Evolutionary conservation across 352 stramenopile species (phyloP).

Genomic region (Aphanomyces cochlioides): DNA sequence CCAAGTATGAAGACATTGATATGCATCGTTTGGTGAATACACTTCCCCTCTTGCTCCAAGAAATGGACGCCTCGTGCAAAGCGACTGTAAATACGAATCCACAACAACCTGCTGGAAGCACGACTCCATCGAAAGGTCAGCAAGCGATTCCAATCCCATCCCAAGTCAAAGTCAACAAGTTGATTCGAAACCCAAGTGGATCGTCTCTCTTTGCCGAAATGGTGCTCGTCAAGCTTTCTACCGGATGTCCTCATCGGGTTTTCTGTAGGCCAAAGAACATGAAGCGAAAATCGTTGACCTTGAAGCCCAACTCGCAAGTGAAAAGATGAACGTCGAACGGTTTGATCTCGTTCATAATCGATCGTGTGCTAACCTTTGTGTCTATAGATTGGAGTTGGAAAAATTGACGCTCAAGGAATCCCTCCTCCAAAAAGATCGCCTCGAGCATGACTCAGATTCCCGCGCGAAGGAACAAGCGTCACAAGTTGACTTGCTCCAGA

Average conservation of each 20-base stretch:
- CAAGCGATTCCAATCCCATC: constrained; percentile 6
- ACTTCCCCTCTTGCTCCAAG: constrained; percentile 22
- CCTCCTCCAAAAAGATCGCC: constrained; percentile 13
- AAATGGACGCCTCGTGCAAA: constrained; percentile 28
- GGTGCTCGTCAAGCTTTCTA: background rate
- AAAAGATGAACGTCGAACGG: constrained; percentile 31
- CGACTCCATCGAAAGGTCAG: background rate
- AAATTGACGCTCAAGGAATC: constrained; percentile 27
- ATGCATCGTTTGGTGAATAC: constrained; percentile 27
- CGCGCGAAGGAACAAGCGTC: constrained; percentile 9
- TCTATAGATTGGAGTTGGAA: constrained; percentile 20
- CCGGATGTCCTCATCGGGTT: background rate
- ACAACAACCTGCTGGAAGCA: background rate
- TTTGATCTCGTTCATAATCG: constrained; percentile 1
- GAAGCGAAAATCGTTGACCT: constrained; percentile 17
- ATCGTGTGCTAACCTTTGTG: background rate
- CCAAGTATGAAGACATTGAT: constrained; percentile 31
- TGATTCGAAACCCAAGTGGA: constrained; percentile 11
- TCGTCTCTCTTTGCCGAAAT: constrained; percentile 21
- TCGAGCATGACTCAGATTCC: constrained; percentile 10
- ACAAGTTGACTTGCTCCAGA: background rate
- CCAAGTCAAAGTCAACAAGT: constrained; percentile 23
- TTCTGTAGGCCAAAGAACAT: constrained; percentile 21
- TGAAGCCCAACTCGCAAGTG: constrained; percentile 11
- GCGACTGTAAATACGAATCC: background rate